phyloP scores from a whole-genome alignment of 306 rosid genomes.

The Dalbergia cultrata region DNA sequence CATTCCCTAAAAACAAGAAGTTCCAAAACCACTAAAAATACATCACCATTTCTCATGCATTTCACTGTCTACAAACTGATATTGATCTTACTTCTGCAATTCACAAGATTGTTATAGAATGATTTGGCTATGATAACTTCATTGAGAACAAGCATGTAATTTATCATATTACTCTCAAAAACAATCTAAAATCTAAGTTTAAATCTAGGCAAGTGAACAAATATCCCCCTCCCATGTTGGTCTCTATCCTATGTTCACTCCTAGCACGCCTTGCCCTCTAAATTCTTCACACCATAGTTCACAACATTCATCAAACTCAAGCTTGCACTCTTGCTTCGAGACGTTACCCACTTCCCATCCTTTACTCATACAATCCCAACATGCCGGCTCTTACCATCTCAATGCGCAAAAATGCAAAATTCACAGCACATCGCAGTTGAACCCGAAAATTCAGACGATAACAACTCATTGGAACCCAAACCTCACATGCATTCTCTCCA shows the following conservation, averaged over 20 bases:
- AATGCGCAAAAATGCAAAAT: slow-evolving; percentile 1
- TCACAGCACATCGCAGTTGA: not conserved
- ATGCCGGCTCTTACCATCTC: not conserved
- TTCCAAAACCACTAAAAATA: not conserved
- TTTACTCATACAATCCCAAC: not conserved
- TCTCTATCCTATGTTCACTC: not conserved
- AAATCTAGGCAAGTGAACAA: not conserved
- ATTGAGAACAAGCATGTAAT: not conserved
- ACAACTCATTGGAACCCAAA: slow-evolving; percentile 35
- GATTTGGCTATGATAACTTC: not conserved
- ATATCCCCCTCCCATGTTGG: not conserved
- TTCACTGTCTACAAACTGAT: not conserved
- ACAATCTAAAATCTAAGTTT: not conserved
- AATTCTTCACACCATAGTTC: slow-evolving; percentile 31
- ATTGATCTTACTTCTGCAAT: slow-evolving; percentile 4
- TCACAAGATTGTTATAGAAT: not conserved
- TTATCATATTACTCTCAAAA: not conserved
- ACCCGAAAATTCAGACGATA: slow-evolving; percentile 36
- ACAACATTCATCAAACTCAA: slow-evolving; percentile 37
- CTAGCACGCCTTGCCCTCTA: not conserved
- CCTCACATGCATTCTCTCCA: slow-evolving; percentile 43
- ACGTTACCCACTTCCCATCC: slow-evolving; percentile 9
- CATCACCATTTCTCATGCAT: not conserved
- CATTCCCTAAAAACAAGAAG: not conserved
- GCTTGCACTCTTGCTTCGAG: not conserved